Evolutionary conservation across 2,329 filamentous ascomycete genomes (phyloP), one percentile per base, ranked within the genome.

Genomic region (Trichoderma sp.): DNA sequence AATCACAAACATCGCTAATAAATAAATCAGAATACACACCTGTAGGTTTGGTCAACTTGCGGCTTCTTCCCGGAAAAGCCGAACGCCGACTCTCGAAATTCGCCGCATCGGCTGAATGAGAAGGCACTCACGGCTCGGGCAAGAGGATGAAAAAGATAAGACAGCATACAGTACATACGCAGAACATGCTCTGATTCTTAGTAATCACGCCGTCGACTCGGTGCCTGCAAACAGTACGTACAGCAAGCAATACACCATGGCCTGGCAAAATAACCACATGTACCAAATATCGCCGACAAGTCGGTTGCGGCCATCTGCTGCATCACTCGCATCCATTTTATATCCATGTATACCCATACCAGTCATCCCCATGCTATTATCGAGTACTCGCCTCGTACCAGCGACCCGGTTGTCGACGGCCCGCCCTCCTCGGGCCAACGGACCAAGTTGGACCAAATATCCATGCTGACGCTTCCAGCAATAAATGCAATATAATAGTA

Each of bases 381-480:
- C 32, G n/a, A 32, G 60, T 54, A 25, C 48, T 27, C 4, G 15
- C 48, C 25, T 32, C 10, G 29, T 27, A 63, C 32, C 35, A 37
- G 48, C 32, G 35, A 54, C 48, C 42, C 59, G 10, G 50, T 32
- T 29, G 22, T 54, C 48, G 35, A 64, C 35, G 60, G 52, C 61
- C 37, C 61, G 61, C 61, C 52, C 52, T 7, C 52, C 61, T 65
- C 61, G 61, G 61, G 48, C 61, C 61, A 65, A 17, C 61, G 61
- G 61, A 65, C 61, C 35, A 57, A 56, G 34, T 34, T 45, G 25
- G n/a, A 34, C 15, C 17, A 29, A 34, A 10, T 4, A 17, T 29
- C 57, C 39, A 17, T 42, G 57, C 45, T 29, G 29, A 61, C 42
- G 39, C 25, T 29, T 22, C 39, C 29, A n/a, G n/a, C 22, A 58